Conservation (phyloP, 1,284 basidiomycete species). For the Psilocybe mexicana region DNA sequence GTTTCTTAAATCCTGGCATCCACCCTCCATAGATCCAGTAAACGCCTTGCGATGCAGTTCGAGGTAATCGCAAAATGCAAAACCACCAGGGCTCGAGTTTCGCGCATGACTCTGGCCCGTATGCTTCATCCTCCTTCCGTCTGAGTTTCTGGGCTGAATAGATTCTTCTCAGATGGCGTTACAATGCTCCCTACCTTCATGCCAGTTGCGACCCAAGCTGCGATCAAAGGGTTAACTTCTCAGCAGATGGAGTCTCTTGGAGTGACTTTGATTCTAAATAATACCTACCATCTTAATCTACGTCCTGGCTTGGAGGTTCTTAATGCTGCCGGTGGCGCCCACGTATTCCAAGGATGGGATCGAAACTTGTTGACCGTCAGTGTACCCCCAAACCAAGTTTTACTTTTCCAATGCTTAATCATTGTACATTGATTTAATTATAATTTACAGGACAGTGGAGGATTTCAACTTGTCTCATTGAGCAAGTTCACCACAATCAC, state of each 20-base stretch:
- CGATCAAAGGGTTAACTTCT: constrained; percentile 83
- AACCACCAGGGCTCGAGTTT: constrained; percentile 77
- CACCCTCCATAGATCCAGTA: neutral
- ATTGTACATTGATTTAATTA: neutral
- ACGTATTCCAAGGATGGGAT: constrained; percentile 83
- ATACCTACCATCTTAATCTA: constrained; percentile 83
- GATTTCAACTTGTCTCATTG: constrained; percentile 84
- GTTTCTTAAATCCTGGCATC: neutral
- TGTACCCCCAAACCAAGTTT: constrained; percentile 5
- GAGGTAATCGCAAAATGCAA: constrained; percentile 76
- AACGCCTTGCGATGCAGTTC: constrained; percentile 62
- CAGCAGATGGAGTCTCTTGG: constrained; percentile 81
- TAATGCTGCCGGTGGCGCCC: constrained; percentile 74
- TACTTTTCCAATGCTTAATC: constrained; percentile 1
- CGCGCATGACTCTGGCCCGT: constrained; percentile 73
- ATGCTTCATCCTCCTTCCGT: constrained; percentile 28
- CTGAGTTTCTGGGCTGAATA: neutral
- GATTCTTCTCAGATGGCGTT: constrained; percentile 55
- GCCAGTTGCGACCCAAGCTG: constrained; percentile 88
- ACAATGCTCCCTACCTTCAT: constrained; percentile 87
- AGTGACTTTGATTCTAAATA: constrained; percentile 78
- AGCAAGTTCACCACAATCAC: constrained; percentile 83
- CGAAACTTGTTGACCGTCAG: constrained; percentile 78
- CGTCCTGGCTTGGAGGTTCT: constrained; percentile 75
- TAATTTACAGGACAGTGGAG: constrained; percentile 70